phyloP scores from a whole-genome alignment of 2,329 filamentous ascomycete genomes.

The Phyllosticta citrichinensis region DNA sequence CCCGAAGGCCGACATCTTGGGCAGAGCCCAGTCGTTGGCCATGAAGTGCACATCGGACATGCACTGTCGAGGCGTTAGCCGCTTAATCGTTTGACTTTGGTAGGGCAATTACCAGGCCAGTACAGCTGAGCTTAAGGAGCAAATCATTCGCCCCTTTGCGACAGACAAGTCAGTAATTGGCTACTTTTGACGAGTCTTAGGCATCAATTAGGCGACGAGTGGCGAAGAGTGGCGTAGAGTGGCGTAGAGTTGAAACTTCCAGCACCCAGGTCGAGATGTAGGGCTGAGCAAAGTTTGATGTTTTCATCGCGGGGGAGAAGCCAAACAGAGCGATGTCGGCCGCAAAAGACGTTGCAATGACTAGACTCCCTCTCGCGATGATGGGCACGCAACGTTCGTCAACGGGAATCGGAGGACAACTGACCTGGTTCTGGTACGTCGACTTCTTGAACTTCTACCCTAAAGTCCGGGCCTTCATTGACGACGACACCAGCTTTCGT shows the following conservation, averaged over 20 bases:
- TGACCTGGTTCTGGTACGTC: constrained; percentile 39
- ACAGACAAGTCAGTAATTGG: background rate
- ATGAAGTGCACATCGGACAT: constrained; percentile 49
- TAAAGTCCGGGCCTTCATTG: constrained; percentile 41
- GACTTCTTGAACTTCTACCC: constrained; percentile 37
- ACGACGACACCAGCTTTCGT: constrained; percentile 45
- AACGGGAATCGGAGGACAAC: background rate
- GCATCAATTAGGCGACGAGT: background rate
- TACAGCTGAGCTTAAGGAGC: constrained; percentile 47
- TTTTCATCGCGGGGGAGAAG: background rate
- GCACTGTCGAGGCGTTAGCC: constrained; percentile 23
- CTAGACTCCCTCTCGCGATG: background rate
- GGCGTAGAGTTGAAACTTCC: background rate
- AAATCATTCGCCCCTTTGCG: constrained; percentile 42
- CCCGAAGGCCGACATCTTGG: constrained; percentile 30
- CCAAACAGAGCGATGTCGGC: background rate
- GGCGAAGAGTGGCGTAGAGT: background rate
- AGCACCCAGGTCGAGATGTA: background rate
- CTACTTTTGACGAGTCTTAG: background rate
- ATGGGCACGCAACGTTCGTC: background rate
- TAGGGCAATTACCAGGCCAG: constrained; percentile 32
- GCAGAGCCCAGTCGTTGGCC: constrained; percentile 41
- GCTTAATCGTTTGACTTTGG: background rate
- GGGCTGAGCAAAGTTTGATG: background rate
- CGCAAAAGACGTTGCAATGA: background rate